Base-by-base conservation (phyloP, 2,329 filamentous ascomycete species). In the Dactylellina sp. region DNA sequence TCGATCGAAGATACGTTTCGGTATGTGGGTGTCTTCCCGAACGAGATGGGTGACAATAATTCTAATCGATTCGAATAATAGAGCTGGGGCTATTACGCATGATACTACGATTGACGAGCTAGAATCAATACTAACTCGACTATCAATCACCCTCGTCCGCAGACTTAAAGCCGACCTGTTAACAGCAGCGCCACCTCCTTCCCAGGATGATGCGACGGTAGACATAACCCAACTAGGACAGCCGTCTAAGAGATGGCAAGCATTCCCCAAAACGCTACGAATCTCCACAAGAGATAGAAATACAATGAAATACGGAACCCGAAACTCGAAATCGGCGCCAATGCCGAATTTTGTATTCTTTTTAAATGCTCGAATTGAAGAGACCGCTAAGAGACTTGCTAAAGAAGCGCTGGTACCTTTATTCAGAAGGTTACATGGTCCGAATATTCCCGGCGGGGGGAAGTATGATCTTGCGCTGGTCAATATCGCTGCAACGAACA, bases 1-100 rank as follows among this genome's bases (percentile, higher is more conserved):
- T 95, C 92, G 80, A 95, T 98, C 76, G 94, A 98, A 80, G 93
- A 98, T 81, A 95, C 92, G 14, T 98, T 96, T 80, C 85, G 87
- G 22, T 87, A 50, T 9, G 57, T 22, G 0, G 83, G 97, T 0
- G 86, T 90, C 76, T 88, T 85, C 0, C 80, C 89, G 57, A 81
- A 86, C 0, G 85, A 89, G 70, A 87, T n/a, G n/a, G n/a, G n/a
- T n/a, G n/a, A n/a, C n/a, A n/a, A 96, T 28, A 82, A 83, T 44
- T 87, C 86, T 75, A 89, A 96, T 81, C 83, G 97, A 52, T 44
- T 28, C 9, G 7, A 35, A 22, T n/a, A 18, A 40, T 40, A 74
- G 47, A 28, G 61, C 42, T 81, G 83, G n/a, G 85, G 86, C 71
- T 83, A 97, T 1, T 85, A 90, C 0, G 84, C 83, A 11, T 12